phyloP scores from a whole-genome alignment of 352 stramenopile species.

The Phytopythium boreale region DNA sequence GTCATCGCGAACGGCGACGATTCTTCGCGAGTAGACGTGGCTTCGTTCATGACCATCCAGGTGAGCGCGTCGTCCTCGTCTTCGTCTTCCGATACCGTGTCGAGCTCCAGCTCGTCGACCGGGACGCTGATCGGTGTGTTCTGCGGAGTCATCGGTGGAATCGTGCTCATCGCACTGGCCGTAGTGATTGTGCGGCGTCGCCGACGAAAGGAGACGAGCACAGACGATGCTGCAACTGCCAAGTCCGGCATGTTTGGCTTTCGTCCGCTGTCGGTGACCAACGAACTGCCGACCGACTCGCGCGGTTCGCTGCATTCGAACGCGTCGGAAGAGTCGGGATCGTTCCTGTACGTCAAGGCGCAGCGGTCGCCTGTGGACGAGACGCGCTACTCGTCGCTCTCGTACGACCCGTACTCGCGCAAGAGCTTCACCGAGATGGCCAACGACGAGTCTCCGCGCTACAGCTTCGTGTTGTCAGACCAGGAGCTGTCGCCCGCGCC shows the following conservation, averaged over 20 bases:
- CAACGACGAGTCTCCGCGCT: slow-evolving; percentile 21
- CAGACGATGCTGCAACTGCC: slow-evolving; percentile 3
- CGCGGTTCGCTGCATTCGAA: slow-evolving; percentile 24
- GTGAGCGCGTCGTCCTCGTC: slow-evolving; percentile 19
- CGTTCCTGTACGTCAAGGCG: slow-evolving; percentile 54
- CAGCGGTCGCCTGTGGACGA: slow-evolving; percentile 31
- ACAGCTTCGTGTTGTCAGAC: slow-evolving; percentile 41
- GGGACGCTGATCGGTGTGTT: slow-evolving; percentile 34
- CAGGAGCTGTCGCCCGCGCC: slow-evolving; percentile 13
- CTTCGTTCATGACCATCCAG: slow-evolving; percentile 30
- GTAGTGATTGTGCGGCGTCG: slow-evolving; percentile 21
- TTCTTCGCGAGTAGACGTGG: slow-evolving; percentile 33
- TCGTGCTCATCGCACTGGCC: slow-evolving; percentile 28
- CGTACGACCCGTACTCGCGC: slow-evolving; percentile 50
- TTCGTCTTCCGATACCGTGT: slow-evolving; percentile 10
- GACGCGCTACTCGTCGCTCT: slow-evolving; percentile 36
- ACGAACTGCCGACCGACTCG: slow-evolving; percentile 37
- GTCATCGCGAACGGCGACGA: slow-evolving; percentile 45
- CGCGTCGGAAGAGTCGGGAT: slow-evolving; percentile 37
- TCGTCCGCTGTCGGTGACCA: slow-evolving; percentile 33
- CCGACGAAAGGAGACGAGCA: slow-evolving; percentile 5
- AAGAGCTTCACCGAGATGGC: slow-evolving; percentile 31
- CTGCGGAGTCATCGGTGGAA: slow-evolving; percentile 21
- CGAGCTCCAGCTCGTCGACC: slow-evolving; percentile 18
- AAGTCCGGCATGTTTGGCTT: slow-evolving; percentile 46